phyloP scores from a whole-genome alignment of 352 stramenopile species.

The Phytophthora fragariaefolia region DNA sequence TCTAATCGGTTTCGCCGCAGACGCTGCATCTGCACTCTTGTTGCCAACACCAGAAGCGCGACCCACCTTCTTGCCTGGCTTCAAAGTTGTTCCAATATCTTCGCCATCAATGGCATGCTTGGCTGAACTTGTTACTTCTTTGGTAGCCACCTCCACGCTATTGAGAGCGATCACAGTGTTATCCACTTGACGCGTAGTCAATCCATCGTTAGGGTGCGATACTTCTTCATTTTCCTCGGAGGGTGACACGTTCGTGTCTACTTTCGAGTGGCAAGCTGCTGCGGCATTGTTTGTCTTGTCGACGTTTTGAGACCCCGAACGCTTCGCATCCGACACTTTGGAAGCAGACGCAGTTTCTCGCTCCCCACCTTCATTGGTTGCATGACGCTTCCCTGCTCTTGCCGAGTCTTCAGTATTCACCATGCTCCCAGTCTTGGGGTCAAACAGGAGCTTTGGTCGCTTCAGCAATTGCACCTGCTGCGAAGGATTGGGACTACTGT shows the following conservation, averaged over 20 bases:
- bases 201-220: background rate
- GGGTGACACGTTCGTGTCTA: background rate
- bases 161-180: constrained; percentile 2
- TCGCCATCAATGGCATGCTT: background rate
- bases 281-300: background rate
- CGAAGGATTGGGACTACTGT: constrained; percentile 16
- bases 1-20: background rate
- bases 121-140: background rate
- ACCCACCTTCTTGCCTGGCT: background rate
- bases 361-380: constrained; percentile 9
- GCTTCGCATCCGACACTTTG: background rate
- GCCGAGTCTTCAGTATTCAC: constrained; percentile 44
- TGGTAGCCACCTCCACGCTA: constrained; percentile 3
- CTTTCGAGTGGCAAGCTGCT: background rate
- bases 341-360: background rate
- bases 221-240: background rate
- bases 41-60: background rate
- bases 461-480: constrained; percentile 64
- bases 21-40: background rate
- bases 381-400: constrained; percentile 15
- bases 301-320: background rate
- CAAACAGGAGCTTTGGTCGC: constrained; percentile 76
- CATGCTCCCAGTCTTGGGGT: constrained; percentile 70
- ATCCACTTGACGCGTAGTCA: too few species aligned
- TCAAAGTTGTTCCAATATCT: background rate